Conservation (phyloP, 495 filamentous ascomycete genomes). For the Podospora comata region DNA sequence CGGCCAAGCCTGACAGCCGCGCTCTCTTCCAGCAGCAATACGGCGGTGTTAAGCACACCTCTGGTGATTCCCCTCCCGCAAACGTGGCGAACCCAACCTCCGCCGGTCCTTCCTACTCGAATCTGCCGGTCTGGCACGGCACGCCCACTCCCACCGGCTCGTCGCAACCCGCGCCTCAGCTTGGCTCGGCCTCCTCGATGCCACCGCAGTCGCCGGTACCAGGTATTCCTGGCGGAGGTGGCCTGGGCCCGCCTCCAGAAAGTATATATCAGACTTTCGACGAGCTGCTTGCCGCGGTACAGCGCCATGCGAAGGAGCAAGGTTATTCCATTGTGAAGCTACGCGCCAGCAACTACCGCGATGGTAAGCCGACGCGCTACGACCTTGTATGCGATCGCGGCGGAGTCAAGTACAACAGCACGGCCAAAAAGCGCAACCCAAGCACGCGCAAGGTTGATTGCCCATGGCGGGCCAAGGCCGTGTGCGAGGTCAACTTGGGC, state of each 20-base stretch:
- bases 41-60: constrained; percentile 32
- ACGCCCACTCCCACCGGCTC: constrained; percentile 28
- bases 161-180: background rate
- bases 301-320: constrained; percentile 47
- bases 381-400: constrained; percentile 52
- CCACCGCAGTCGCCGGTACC: constrained; percentile 35
- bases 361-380: constrained; percentile 50
- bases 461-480: constrained; percentile 51
- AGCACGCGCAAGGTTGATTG: constrained; percentile 53
- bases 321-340: constrained; percentile 52
- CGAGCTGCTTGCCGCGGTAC: constrained; percentile 43
- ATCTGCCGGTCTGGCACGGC: constrained; percentile 27
- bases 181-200: constrained; percentile 27
- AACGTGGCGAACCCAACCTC: constrained; percentile 37
- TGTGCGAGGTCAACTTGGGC: constrained; percentile 49
- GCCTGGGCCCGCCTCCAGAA: constrained; percentile 47
- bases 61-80: constrained; percentile 34
- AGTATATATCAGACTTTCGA: constrained; percentile 47
- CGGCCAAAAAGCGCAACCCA: constrained; percentile 51
- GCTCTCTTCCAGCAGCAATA: constrained; percentile 32
- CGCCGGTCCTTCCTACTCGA: constrained; percentile 27
- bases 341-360: constrained; percentile 50
- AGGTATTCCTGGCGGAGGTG: constrained; percentile 11
- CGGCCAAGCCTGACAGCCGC: constrained; percentile 28
- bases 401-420: constrained; percentile 53